Evolutionary conservation across 1,284 basidiomycete species (phyloP).

Genomic region (Laetiporus sulphureus): DNA sequence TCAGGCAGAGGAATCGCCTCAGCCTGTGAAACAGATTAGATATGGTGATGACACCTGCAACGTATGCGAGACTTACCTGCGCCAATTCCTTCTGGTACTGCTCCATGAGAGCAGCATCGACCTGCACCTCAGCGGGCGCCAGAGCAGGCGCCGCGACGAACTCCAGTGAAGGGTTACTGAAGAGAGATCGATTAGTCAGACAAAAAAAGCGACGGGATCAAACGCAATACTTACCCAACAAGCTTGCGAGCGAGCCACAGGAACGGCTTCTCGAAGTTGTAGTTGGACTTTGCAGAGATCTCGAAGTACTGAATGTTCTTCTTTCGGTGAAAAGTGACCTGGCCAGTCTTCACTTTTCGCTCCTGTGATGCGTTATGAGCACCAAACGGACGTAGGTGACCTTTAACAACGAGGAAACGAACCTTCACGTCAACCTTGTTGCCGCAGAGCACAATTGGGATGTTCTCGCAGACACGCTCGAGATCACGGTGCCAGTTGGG

Average conservation of each 20-base stretch:
- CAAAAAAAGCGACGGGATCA: background rate
- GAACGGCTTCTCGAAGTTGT: slow-evolving; percentile 99
- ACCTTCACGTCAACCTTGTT: slow-evolving; percentile 99
- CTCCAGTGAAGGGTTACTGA: slow-evolving; percentile 82
- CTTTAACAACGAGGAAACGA: too few relatives aligned
- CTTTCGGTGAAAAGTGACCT: slow-evolving; percentile 99
- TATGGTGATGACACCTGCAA: too few relatives aligned
- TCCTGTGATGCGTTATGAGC: slow-evolving; percentile 49
- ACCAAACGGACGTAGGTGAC: too few relatives aligned
- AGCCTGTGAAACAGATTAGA: slow-evolving; percentile 37
- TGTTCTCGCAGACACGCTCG: slow-evolving; percentile 99
- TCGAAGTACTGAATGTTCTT: slow-evolving; percentile 99
- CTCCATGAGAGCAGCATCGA: slow-evolving; percentile 79
- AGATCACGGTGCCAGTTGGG: slow-evolving; percentile 99
- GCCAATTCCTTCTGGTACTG: slow-evolving; percentile 82
- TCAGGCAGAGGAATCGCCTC: slow-evolving; percentile 73
- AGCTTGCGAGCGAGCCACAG: slow-evolving; percentile 98
- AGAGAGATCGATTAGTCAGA: background rate
- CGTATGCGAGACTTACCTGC: slow-evolving; percentile 35
- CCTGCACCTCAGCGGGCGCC: slow-evolving; percentile 87
- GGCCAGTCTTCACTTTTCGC: slow-evolving; percentile 98
- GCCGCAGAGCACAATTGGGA: slow-evolving; percentile 98
- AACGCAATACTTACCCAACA: slow-evolving; percentile 78
- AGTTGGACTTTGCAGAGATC: slow-evolving; percentile 99
- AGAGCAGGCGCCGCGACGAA: slow-evolving; percentile 97